Conservation (phyloP, 371 early-diverging fungal species). For the Circinella minor region DNA sequence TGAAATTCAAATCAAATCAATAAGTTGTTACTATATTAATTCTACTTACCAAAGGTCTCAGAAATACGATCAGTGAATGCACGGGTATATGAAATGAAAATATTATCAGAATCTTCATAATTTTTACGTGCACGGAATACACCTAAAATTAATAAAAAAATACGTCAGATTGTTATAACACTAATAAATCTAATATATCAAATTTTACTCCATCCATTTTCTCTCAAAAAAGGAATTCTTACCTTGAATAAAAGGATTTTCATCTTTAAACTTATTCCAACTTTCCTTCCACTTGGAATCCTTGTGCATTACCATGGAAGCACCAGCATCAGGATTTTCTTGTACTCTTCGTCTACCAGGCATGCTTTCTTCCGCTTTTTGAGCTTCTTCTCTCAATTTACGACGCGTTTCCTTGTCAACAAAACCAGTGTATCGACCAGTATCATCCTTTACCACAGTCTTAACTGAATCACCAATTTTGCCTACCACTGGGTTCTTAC, state of each 20-base stretch:
- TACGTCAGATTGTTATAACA: neutral
- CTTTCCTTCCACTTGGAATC: constrained; percentile 90
- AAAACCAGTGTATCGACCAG: constrained; percentile 80
- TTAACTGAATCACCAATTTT: constrained; percentile 73
- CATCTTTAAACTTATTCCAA: constrained; percentile 93
- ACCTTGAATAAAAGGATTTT: constrained; percentile 85
- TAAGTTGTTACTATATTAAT: too few species aligned
- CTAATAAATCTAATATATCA: neutral
- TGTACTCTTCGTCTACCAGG: constrained; percentile 29
- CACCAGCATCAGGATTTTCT: constrained; percentile 78
- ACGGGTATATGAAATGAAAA: constrained; percentile 83
- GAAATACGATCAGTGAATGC: constrained; percentile 80
- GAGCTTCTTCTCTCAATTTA: constrained; percentile 63
- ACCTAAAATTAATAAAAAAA: constrained; percentile 28
- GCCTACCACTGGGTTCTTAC: constrained; percentile 76
- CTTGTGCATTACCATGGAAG: constrained; percentile 88
- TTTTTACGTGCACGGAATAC: constrained; percentile 78
- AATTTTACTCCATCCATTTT: too few species aligned
- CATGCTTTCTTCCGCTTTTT: constrained; percentile 28
- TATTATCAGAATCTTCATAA: constrained; percentile 92
- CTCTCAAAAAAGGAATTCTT: constrained; percentile 4
- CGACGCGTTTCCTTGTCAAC: constrained; percentile 75
- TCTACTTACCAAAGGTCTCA: constrained; percentile 65
- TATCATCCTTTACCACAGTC: constrained; percentile 75
- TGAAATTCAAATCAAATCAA: neutral